A percentile compares a stretch with the other conserved stretches of the same genome.
Conservation (phyloP, 257 asterid genomes). For the Rubia yunnanensis region DNA sequence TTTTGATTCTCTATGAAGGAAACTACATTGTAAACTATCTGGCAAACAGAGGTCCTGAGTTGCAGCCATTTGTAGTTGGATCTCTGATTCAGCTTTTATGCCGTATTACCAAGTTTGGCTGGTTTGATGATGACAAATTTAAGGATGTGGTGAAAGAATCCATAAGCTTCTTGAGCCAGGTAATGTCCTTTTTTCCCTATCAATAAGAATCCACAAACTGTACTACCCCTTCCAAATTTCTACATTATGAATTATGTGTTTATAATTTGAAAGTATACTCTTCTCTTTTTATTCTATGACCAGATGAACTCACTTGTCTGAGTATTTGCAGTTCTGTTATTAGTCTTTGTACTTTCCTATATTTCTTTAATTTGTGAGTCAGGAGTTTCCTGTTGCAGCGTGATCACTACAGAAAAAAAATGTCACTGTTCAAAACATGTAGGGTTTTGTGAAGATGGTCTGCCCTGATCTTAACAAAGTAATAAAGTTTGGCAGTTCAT, state of each 20-base stretch:
- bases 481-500: not conserved
- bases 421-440: not conserved
- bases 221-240: not conserved
- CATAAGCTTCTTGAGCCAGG: slow-evolving; percentile 84
- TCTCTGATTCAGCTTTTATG: slow-evolving; percentile 84
- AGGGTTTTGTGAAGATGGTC: not conserved
- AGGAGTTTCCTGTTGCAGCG: not conserved
- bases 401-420: not conserved
- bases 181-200: slow-evolving; percentile 16
- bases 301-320: not conserved
- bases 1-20: slow-evolving; percentile 65
- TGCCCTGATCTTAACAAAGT: not conserved
- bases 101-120: slow-evolving; percentile 94
- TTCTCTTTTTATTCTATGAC: not conserved
- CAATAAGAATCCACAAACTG: not conserved
- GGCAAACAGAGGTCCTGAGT: slow-evolving; percentile 95
- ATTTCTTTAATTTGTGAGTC: not conserved
- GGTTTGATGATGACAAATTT: slow-evolving; percentile 95
- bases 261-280: not conserved
- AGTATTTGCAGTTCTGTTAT: not conserved
- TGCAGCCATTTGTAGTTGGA: slow-evolving; percentile 88
- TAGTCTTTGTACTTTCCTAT: not conserved
- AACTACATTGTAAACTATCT: slow-evolving; percentile 89
- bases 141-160: slow-evolving; percentile 88
- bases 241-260: not conserved